Evolutionary conservation across 345 rosid species (phyloP).

Genomic region (Gossypium rotundifolium): DNA sequence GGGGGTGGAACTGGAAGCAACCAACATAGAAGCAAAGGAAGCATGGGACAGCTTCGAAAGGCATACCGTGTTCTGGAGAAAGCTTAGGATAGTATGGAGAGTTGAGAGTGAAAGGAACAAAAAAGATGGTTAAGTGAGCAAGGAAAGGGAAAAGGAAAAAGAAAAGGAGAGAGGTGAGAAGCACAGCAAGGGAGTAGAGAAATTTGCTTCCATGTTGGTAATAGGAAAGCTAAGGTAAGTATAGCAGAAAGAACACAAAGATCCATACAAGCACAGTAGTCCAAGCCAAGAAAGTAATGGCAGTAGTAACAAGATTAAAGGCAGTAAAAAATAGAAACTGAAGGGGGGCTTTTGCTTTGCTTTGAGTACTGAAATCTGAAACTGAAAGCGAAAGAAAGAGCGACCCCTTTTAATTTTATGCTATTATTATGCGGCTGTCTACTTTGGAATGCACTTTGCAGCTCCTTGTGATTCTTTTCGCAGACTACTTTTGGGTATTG

Average conservation of each 20-base stretch:
- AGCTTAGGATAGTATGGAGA: conserved; percentile 1
- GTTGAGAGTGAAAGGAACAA: conserved; percentile 3
- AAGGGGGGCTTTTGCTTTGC: conserved; percentile 6
- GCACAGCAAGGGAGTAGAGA: conserved; percentile 6
- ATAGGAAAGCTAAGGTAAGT: conserved; percentile 23
- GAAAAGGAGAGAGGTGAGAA: conserved; percentile 8
- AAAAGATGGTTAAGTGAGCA: background rate
- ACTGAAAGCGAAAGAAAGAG: conserved; percentile 42
- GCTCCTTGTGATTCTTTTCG: background rate
- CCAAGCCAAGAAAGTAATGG: conserved; percentile 34
- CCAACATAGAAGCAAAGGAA: background rate
- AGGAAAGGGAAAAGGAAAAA: conserved; percentile 13
- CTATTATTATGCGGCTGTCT: background rate
- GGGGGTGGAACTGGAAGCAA: background rate
- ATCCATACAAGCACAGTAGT: conserved; percentile 32
- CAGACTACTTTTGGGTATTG: background rate
- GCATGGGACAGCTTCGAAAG: conserved; percentile 25
- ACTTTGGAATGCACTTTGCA: background rate
- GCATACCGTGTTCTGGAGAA: conserved; percentile 4
- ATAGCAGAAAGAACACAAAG: conserved; percentile 22
- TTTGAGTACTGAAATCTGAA: conserved; percentile 9
- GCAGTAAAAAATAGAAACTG: conserved; percentile 15
- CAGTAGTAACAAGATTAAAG: conserved; percentile 22
- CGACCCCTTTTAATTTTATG: background rate
- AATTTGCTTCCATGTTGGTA: conserved; percentile 11